Base-by-base conservation (phyloP, 2,329 filamentous ascomycete species). In the Sporothrix brunneoviolacea region DNA sequence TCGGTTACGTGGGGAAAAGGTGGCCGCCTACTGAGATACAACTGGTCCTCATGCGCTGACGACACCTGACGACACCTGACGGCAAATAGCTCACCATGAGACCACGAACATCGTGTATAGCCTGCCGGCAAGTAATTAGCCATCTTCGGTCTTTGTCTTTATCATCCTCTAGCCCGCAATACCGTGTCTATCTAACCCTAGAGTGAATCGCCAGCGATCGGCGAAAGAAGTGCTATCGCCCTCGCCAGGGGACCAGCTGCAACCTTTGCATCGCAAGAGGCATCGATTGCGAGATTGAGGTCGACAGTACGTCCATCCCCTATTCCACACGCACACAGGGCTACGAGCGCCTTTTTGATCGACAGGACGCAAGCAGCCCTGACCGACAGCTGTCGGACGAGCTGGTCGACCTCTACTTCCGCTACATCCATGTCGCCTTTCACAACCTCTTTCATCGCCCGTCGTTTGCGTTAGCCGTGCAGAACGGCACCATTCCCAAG, bases 391-490 rank as follows among this genome's bases (percentile, higher is more conserved):
- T 40, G 15, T 27, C 38, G 21, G 38, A 27, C 38, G 40, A 43
- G 28, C 28, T 43, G 40, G 40, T 33, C 4, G 40, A 32, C 12
- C 40, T 43, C 40, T 43, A 43, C 40, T 43, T 43, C 28, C 40
- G 40, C 40, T 32, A 43, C 16, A 43, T 43, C 40, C 40, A 43
- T 21, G 28, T 43, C 6, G 28, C 40, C 3, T 43, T 8, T 32
- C 27, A 43, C 40, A 43, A 43, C 40, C 27, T 43, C 40, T 43
- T 43, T 21, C 40, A 43, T 15, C 40, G 40, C 40, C 40, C 40
- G 7, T 43, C 40, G n/a, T 43, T 43, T 32, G 27, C n/a, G 18
- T 15, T 27, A 16, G 40, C 40, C 18, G 40, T 43, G 28, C 24
- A 43, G 28, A 32, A 9, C 12, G 40, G 40, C n/a, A 43, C 40